Conservation (phyloP, 345 rosid species). For the Salix suchowensis region DNA sequence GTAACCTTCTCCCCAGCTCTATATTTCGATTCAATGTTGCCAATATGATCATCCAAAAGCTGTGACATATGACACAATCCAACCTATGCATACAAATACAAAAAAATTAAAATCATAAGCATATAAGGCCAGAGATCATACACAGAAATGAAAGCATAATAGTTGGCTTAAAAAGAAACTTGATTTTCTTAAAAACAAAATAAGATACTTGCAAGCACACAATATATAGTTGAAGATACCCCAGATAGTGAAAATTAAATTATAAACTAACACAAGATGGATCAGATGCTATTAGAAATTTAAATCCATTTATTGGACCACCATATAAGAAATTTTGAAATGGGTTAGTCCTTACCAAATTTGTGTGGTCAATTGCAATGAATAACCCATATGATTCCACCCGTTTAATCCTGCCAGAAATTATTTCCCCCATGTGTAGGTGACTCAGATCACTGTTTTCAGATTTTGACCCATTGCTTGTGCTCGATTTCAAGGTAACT, state of each 20-base stretch:
- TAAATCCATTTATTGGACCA: neutral
- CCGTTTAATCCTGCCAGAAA: constrained; percentile 67
- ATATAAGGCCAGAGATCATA: no score
- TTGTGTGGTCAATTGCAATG: constrained; percentile 52
- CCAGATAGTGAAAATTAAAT: neutral
- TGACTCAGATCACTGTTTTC: constrained; percentile 44
- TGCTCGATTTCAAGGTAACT: constrained; percentile 63
- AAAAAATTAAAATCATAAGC: neutral
- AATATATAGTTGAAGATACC: neutral
- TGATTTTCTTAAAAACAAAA: no score
- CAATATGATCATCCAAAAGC: constrained; percentile 60
- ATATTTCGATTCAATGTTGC: constrained; percentile 51
- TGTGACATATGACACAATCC: constrained; percentile 88
- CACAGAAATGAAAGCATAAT: no score
- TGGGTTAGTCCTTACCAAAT: constrained; percentile 53
- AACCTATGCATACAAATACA: constrained; percentile 40
- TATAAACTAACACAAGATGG: no score
- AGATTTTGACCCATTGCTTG: constrained; percentile 40
- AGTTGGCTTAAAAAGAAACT: no score
- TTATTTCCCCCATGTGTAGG: constrained; percentile 55
- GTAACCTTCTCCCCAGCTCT: constrained; percentile 71
- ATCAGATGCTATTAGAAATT: neutral
- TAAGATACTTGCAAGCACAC: no score
- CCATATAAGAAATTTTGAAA: neutral
- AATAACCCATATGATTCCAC: constrained; percentile 82